phyloP scores from a whole-genome alignment of 164 flowering plant species.

The Vitis labrusca region DNA sequence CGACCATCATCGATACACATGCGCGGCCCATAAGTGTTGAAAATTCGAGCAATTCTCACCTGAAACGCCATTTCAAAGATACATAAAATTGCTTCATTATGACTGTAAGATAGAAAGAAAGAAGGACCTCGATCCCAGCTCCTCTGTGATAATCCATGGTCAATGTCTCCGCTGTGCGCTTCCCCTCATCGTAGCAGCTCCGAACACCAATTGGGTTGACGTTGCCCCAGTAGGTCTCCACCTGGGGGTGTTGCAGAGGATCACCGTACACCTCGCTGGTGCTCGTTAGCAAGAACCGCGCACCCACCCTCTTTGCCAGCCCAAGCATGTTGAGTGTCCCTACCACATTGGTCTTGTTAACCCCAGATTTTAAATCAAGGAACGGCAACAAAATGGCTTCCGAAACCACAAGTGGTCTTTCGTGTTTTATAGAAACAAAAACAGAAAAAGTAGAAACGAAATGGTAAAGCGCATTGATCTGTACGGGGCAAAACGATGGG shows the following conservation, averaged over 20 bases:
- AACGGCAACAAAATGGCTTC: background rate
- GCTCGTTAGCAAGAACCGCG: constrained; percentile 44
- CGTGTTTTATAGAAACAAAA: too few species aligned
- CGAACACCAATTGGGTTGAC: constrained; percentile 61
- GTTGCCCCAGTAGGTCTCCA: constrained; percentile 55
- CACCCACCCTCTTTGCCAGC: constrained; percentile 49
- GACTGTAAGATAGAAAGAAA: too few species aligned
- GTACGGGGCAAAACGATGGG: too few species aligned
- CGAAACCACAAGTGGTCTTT: constrained; percentile 3
- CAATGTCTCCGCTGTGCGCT: constrained; percentile 51
- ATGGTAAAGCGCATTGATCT: too few species aligned
- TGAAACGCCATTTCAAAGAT: background rate
- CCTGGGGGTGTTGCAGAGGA: constrained; percentile 50
- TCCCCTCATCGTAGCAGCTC: constrained; percentile 62
- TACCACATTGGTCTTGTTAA: constrained; percentile 53
- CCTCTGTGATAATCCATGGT: constrained; percentile 57
- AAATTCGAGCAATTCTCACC: constrained; percentile 48
- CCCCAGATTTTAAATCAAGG: constrained; percentile 11
- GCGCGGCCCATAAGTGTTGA: constrained; percentile 47
- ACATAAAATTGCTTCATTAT: too few species aligned
- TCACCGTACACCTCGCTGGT: constrained; percentile 59
- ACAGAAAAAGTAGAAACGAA: background rate
- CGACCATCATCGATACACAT: constrained; percentile 54
- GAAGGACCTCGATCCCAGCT: constrained; percentile 39
- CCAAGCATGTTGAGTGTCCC: constrained; percentile 56